These are phyloP conservation scores for Chenopodium suecicum DNA, from an alignment of 148 eudicot species.

Conservation along the genomic window DNA sequence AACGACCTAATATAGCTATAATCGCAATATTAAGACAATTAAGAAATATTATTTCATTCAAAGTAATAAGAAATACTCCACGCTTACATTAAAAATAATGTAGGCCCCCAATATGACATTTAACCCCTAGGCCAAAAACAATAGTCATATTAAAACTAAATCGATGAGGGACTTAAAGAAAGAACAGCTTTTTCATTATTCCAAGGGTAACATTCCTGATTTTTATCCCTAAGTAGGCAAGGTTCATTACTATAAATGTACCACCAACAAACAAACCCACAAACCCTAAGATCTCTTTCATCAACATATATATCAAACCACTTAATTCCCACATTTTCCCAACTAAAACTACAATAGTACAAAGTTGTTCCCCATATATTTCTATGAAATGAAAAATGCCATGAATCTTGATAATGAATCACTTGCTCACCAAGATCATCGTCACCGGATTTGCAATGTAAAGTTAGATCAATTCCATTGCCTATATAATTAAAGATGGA, in stretches of 20 bases:
- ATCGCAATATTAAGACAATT: too few species aligned
- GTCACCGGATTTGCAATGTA: not conserved
- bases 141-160: not conserved
- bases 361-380: conserved; percentile 1
- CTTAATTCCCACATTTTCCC: not conserved
- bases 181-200: not conserved
- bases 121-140: too few species aligned
- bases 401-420: not conserved
- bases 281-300: not conserved
- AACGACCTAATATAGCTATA: too few species aligned
- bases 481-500: not conserved
- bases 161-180: not conserved
- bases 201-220: not conserved
- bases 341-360: conserved; percentile 6
- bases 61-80: too few species aligned
- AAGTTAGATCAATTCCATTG: not conserved
- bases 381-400: not conserved
- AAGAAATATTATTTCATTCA: too few species aligned
- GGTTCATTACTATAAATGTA: not conserved
- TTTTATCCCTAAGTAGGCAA: not conserved
- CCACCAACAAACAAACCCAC: not conserved
- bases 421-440: conserved; percentile 2
- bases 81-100: too few species aligned
- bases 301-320: conserved; percentile 11
- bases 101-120: too few species aligned